Base-by-base conservation (phyloP, 1,284 basidiomycete genomes). In the Pholiota adiposa region DNA sequence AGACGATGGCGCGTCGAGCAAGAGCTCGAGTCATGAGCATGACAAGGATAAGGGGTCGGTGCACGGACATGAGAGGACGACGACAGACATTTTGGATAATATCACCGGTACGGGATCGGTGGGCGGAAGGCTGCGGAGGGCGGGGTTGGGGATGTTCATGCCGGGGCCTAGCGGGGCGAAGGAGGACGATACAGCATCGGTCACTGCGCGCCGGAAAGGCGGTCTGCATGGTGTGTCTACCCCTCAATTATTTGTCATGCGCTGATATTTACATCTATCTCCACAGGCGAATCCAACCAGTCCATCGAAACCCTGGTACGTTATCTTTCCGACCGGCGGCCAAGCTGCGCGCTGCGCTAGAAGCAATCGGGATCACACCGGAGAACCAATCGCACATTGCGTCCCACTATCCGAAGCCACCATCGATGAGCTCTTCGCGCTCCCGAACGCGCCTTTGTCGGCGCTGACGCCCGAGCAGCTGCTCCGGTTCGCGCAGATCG, bases 401-500 rank as follows among this genome's bases (percentile, higher is more conserved):
- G 59, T 80, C 85, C 80, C 80, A n/a, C 76, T 93, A 4, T 91
- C 90, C 0, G 84, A 86, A 64, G 78, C 85, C 0, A 84, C 91
- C 0, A 77, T 86, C 0, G 83, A 87, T n/a, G 89, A 93, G 31
- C 82, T 97, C 2, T 87, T 94, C 51, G 77, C 80, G 0, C 76
- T 94, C 3, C 94, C 94, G 0, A 64, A 92, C 64, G 79, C 85
- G 0, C 87, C 92, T 0, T 76, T 96, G 31, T 74, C 84, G 0
- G 79, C 85, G 3, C 79, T 97, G 14, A 88, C 85, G 0, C 87
- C 93, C 0, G 90, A 92, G 59, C 88, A 97, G 63, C 81, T 97
- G 5, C 80, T 95, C 31, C 84, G 92, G 23, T 92, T 92, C 54
- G 96, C 96, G 0, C 96, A 97, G 75, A 88, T 98, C 19, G 92